Evolutionary conservation across 2,329 filamentous ascomycete genomes (phyloP).

Genomic region (Beauveria brongniartii): DNA sequence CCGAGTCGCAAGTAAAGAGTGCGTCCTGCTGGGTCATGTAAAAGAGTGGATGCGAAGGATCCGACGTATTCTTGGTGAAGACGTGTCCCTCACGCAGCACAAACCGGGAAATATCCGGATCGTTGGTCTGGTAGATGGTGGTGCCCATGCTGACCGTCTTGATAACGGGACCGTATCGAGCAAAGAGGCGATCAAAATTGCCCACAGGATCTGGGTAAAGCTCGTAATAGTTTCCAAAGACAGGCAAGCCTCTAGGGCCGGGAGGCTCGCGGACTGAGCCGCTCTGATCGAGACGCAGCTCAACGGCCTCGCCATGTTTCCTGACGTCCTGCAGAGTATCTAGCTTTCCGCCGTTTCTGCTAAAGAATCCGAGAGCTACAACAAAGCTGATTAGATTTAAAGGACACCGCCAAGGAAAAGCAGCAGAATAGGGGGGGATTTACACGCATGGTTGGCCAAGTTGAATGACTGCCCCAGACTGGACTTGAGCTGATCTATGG

Average conservation of each 20-base stretch:
- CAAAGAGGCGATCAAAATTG: conserved; percentile 41
- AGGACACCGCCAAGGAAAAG: neutral
- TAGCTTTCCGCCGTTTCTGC: neutral
- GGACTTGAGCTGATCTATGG: neutral
- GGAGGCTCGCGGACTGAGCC: conserved; percentile 33
- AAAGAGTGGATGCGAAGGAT: conserved; percentile 33
- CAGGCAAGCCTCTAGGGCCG: conserved; percentile 32
- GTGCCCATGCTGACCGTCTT: conserved; percentile 39
- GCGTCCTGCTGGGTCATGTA: conserved; percentile 29
- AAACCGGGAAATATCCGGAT: conserved; percentile 32
- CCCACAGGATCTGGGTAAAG: conserved; percentile 43
- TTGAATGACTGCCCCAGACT: neutral
- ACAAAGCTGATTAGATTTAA: neutral
- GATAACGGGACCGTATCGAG: conserved; percentile 37
- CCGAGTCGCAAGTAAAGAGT: conserved; percentile 37
- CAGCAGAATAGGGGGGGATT: neutral
- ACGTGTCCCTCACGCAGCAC: conserved; percentile 34
- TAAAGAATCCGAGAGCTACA: neutral
- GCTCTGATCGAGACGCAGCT: neutral
- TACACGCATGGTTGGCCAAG: neutral
- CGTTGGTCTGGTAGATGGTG: conserved; percentile 35
- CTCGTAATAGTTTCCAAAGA: conserved; percentile 41
- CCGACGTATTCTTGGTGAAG: conserved; percentile 39
- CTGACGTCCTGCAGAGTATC: neutral
- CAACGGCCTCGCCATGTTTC: neutral